These are phyloP conservation scores for Exophiala phaeomuriformis DNA, from an alignment of 2,329 filamentous ascomycete species.

Conservation along the genomic window DNA sequence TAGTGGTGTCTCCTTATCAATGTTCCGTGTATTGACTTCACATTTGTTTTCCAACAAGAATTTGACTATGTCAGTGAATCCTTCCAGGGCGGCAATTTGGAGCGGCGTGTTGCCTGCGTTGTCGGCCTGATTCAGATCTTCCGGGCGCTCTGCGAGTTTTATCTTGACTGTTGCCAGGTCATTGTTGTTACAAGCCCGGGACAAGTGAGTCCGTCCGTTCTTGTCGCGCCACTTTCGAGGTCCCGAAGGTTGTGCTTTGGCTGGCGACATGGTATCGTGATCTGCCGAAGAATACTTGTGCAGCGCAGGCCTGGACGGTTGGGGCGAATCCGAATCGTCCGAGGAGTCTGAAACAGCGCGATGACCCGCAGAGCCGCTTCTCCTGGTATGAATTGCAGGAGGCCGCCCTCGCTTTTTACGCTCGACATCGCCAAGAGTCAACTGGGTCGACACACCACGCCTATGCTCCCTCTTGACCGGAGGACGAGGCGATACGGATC, in stretches of 20 bases:
- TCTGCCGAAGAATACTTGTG: slow-evolving; percentile 39
- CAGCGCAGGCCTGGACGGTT: slow-evolving; percentile 33
- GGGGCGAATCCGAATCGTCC: slow-evolving; percentile 33
- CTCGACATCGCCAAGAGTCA: slow-evolving; percentile 22
- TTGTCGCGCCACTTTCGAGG: slow-evolving; percentile 86
- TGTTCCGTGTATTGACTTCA: slow-evolving; percentile 69
- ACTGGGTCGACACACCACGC: slow-evolving; percentile 28
- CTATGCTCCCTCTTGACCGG: slow-evolving; percentile 21
- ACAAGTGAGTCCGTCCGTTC: slow-evolving; percentile 82
- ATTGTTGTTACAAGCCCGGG: slow-evolving; percentile 80
- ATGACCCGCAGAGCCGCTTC: slow-evolving; percentile 41
- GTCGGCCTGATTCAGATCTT: slow-evolving; percentile 82
- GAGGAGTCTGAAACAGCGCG: slow-evolving; percentile 31
- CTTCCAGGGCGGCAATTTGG: slow-evolving; percentile 85
- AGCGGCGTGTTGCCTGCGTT: slow-evolving; percentile 95
- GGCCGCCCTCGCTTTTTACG: slow-evolving; percentile 35
- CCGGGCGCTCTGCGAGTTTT: slow-evolving; percentile 68
- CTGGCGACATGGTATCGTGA: slow-evolving; percentile 52
- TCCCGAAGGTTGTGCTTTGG: slow-evolving; percentile 50
- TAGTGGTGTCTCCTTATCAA: slow-evolving; percentile 82
- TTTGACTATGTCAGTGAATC: slow-evolving; percentile 77
- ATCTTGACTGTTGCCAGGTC: slow-evolving; percentile 72
- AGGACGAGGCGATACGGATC: slow-evolving; percentile 28
- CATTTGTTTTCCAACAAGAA: slow-evolving; percentile 79
- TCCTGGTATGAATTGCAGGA: slow-evolving; percentile 36